Evolutionary conservation across 148 eudicot genomes (phyloP), one percentile per base, ranked within the genome.

Genomic region (Cornus florida): DNA sequence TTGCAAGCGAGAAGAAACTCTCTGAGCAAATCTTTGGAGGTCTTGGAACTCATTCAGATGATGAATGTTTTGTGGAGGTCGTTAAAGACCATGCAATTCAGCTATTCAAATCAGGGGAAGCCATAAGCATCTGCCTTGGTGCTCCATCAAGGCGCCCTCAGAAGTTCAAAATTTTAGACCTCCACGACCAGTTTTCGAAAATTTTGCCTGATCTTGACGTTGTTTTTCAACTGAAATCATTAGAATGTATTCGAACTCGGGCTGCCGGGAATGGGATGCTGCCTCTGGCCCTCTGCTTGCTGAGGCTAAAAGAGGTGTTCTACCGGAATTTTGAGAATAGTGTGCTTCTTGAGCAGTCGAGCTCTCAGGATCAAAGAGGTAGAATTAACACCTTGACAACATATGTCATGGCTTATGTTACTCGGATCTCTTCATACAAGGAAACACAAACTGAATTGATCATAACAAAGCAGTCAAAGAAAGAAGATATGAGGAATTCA

Each of bases 361-460:
- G 71, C 77, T 88, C 88, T 76, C 91, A 92, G 9, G 93, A 92
- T 7, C 97, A 97, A 0, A 97, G 99, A 46, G 99, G 99, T 35
- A 90, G 92, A 0, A 85, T 95, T 75, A 97, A 95, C 81, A 97
- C 97, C 3, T 62, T 95, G 81, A 93, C 95, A 33, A 89, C 97
- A 78, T 95, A 95, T 87, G 99, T 95, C 83, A 95, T 95, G 99
- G 93, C 93, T 80, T 95, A 95, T 46, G 82, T 93, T 12, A 92
- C 28, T 28, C 28, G 88, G 66, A 78, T 95, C 85, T 90, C 93
- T 10, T 88, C 92, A 28, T 97, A 93, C 85, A 93, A 92, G 87
- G 86, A 86, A 38, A 95, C 97, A 2, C 71, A 93, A 82, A 75
- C 78, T 76, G 97, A 92, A 46, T 68, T 95, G 77, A 93, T 95